Conservation (phyloP, 164 flowering plant species). For the Vitis amurensis region DNA sequence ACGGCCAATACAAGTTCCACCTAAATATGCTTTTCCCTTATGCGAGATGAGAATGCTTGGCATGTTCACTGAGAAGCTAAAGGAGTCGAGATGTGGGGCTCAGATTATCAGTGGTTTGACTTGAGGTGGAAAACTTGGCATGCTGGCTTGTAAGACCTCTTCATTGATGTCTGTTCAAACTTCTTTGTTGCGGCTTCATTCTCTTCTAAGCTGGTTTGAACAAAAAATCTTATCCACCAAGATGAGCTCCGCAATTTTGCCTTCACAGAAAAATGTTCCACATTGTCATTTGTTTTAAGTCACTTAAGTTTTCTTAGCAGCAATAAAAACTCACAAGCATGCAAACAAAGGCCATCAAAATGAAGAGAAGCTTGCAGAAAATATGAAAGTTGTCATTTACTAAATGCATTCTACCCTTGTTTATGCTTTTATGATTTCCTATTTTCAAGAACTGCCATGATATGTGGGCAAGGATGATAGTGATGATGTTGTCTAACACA, state of each 20-base stretch:
- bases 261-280: constrained; percentile 32
- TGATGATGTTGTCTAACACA: no score
- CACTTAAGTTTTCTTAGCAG: no score
- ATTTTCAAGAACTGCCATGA: no score
- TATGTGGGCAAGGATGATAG: no score
- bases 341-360: no score
- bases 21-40: constrained; percentile 11
- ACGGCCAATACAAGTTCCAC: not conserved
- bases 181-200: constrained; percentile 72
- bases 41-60: constrained; percentile 8
- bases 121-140: constrained; percentile 89
- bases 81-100: not conserved
- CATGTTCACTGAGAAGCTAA: constrained; percentile 7
- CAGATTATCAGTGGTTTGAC: constrained; percentile 37
- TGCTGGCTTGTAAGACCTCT: constrained; percentile 53
- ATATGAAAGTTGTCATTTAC: no score
- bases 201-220: constrained; percentile 66
- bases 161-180: constrained; percentile 68
- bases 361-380: no score
- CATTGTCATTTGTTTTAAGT: constrained; percentile 2
- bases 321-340: no score
- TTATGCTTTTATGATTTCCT: no score
- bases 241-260: constrained; percentile 82
- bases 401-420: no score
- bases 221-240: constrained; percentile 83